These are phyloP conservation scores for Bisporella sp. DNA, from an alignment of 2,329 filamentous ascomycete genomes.

Conservation along the genomic window DNA sequence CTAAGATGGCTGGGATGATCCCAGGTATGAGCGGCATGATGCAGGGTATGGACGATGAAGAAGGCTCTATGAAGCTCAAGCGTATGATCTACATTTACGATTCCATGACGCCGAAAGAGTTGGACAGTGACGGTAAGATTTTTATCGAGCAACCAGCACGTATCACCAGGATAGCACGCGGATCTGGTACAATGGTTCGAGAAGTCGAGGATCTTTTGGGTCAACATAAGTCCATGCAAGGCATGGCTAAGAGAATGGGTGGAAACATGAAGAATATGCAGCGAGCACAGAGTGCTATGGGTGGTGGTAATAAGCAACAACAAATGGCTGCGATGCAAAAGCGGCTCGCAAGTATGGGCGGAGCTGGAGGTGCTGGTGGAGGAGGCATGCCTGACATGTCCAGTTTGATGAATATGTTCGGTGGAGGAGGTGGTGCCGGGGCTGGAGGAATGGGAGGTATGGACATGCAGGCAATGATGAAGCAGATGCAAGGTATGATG, in stretches of 20 bases:
- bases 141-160: slow-evolving; percentile 88
- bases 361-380: slow-evolving; percentile 50
- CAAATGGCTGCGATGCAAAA: slow-evolving; percentile 98
- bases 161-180: slow-evolving; percentile 85
- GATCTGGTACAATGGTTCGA: slow-evolving; percentile 81
- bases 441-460: slow-evolving; percentile 47
- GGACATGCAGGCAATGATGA: slow-evolving; percentile 77
- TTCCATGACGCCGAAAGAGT: slow-evolving; percentile 93
- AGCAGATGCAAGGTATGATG: slow-evolving; percentile 49
- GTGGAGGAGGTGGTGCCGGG: slow-evolving; percentile 58
- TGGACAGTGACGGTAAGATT: slow-evolving; percentile 91
- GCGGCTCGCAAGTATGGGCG: slow-evolving; percentile 86
- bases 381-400: slow-evolving; percentile 73
- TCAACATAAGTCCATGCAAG: slow-evolving; percentile 97
- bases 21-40: slow-evolving; percentile 91
- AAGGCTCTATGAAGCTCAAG: slow-evolving; percentile 87
- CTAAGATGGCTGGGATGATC: slow-evolving; percentile 98
- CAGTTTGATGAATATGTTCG: slow-evolving; percentile 88
- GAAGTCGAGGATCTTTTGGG: slow-evolving; percentile 97
- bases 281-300: slow-evolving; percentile 83
- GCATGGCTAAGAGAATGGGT: slow-evolving; percentile 99
- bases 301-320: slow-evolving; percentile 82
- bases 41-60: slow-evolving; percentile 93
- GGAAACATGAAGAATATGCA: slow-evolving; percentile 98
- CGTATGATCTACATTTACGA: slow-evolving; percentile 99